Evolutionary conservation across 176 grass and related monocot species (phyloP).

Genomic region (Hsuehochloa calcarea): DNA sequence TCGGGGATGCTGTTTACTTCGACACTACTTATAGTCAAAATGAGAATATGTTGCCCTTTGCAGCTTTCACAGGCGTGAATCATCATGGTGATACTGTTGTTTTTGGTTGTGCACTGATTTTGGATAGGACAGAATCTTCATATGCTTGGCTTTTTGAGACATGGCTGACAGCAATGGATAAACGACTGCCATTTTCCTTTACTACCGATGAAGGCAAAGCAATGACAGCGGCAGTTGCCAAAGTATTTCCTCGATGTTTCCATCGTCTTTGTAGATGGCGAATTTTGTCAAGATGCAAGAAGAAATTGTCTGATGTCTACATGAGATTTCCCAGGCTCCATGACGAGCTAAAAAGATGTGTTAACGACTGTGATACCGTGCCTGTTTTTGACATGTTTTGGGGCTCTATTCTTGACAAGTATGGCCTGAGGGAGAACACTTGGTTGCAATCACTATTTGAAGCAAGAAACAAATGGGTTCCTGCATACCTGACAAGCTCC

Average conservation of each 20-base stretch:
- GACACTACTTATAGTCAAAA: conserved; percentile 75
- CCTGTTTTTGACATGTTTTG: conserved; percentile 73
- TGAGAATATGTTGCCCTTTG: conserved; percentile 75
- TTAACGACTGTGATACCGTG: conserved; percentile 59
- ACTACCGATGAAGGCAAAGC: conserved; percentile 69
- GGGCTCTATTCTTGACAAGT: conserved; percentile 80
- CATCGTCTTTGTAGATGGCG: conserved; percentile 95
- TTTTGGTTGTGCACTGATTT: conserved; percentile 86
- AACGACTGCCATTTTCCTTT: conserved; percentile 57
- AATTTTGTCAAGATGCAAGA: conserved; percentile 89
- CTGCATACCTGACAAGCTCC: conserved; percentile 67
- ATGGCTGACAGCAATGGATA: conserved; percentile 80
- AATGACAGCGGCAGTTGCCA: conserved; percentile 28
- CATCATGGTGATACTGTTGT: conserved; percentile 73
- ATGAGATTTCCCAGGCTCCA: conserved; percentile 58
- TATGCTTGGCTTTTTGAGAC: conserved; percentile 84
- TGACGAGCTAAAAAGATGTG: conserved; percentile 71
- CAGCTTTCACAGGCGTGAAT: conserved; percentile 79
- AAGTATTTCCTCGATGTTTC: conserved; percentile 72
- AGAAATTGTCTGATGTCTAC: conserved; percentile 75
- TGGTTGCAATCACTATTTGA: conserved; percentile 74
- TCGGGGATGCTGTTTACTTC: conserved; percentile 85
- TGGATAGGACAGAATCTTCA: conserved; percentile 69
- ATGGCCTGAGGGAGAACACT: conserved; percentile 62
- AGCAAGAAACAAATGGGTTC: conserved; percentile 75